These are phyloP conservation scores for Sporobolomyces phaffii DNA, from an alignment of 768 basidiomycete genomes.

Conservation along the genomic window DNA sequence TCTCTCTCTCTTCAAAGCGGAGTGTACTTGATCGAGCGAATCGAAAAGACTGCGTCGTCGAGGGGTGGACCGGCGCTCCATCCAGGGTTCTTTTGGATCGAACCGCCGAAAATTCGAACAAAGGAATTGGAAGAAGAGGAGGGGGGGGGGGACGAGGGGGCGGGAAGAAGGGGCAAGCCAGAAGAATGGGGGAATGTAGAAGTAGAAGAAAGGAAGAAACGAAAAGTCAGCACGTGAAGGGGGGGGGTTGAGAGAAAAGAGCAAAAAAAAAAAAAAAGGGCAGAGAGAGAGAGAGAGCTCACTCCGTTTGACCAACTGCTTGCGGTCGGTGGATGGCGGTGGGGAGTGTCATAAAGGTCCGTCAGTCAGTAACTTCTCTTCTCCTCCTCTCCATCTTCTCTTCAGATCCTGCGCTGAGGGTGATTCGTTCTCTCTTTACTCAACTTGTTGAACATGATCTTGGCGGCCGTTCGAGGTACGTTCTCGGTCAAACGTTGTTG, in stretches of 20 bases:
- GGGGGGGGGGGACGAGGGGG: no score
- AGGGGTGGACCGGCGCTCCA: conserved; percentile 20
- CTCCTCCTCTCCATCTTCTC: background rate
- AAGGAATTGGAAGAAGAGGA: background rate
- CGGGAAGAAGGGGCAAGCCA: no score
- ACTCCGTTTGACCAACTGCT: conserved; percentile 7
- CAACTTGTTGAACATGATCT: conserved; percentile 10
- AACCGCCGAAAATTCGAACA: background rate
- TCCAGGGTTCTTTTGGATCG: background rate
- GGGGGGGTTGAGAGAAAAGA: background rate
- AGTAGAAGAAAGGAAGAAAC: background rate
- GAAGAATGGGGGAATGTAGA: no score
- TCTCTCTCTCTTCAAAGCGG: no score
- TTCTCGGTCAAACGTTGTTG: background rate
- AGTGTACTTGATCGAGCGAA: background rate
- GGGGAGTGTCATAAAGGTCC: background rate
- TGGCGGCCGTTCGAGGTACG: background rate
- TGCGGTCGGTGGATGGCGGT: no score
- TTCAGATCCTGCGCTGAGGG: no score
- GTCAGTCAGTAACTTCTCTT: background rate
- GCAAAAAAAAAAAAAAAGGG: background rate
- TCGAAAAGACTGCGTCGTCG: conserved; percentile 4
- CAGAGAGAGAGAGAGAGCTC: background rate
- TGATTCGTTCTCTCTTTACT: no score
- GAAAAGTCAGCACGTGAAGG: no score